phyloP scores from a whole-genome alignment of 108 stramenopile species.

The Fragilaria crotonensis region DNA sequence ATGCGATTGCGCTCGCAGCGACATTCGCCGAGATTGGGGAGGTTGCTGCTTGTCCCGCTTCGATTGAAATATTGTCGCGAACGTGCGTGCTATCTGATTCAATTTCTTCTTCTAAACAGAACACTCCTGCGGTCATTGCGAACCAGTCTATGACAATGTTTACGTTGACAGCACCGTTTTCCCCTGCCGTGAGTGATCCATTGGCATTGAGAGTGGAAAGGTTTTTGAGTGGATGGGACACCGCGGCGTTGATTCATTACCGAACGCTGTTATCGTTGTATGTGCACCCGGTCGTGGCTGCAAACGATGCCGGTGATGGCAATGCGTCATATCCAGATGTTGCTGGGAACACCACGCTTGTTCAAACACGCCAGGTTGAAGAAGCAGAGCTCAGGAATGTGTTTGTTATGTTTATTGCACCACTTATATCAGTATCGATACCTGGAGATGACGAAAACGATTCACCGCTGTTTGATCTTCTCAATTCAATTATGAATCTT shows the following conservation, averaged over 20 bases:
- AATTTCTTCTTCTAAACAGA: too few species aligned
- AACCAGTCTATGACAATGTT: constrained; percentile 28
- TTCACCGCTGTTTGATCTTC: constrained; percentile 17
- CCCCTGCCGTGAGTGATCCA: too few species aligned
- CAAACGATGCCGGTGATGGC: constrained; percentile 7
- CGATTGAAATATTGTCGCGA: not conserved
- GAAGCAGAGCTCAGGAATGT: constrained; percentile 33
- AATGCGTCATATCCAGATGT: too few species aligned
- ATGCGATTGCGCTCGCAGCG: not conserved
- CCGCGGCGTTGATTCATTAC: not conserved
- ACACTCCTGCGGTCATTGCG: too few species aligned
- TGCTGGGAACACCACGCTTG: constrained; percentile 24
- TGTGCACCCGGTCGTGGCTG: constrained; percentile 32
- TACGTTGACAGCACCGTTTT: too few species aligned
- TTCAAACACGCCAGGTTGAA: constrained; percentile 17
- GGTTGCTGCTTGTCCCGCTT: constrained; percentile 1
- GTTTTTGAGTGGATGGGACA: constrained; percentile 1
- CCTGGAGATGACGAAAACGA: constrained; percentile 25
- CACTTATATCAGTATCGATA: constrained; percentile 16
- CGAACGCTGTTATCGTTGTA: constrained; percentile 32
- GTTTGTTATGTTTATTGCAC: constrained; percentile 23
- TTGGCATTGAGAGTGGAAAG: not conserved
- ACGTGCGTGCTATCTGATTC: constrained; percentile 1
- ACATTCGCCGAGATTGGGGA: constrained; percentile 3
- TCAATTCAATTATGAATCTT: constrained; percentile 41